Percentiles rank a stretch among this genome's conserved stretches.
phyloP scores from a whole-genome alignment of 345 rosid genomes.

The Bruguiera gymnorhiza region DNA sequence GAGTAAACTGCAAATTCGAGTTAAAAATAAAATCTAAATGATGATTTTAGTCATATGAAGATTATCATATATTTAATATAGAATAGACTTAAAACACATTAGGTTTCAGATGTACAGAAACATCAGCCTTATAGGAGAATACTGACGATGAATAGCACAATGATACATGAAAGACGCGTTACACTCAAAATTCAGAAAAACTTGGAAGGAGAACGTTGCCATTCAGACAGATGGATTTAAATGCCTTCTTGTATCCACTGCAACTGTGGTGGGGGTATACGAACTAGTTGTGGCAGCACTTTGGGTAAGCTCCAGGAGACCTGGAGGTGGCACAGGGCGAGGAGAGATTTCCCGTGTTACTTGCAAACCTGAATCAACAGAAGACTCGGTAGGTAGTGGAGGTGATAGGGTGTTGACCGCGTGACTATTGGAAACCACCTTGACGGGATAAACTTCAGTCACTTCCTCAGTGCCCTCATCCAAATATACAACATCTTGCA shows the following conservation, averaged over 20 bases:
- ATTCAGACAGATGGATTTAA: slow-evolving; percentile 7
- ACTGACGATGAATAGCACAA: too few relatives aligned
- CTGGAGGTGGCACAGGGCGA: slow-evolving; percentile 38
- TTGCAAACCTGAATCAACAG: slow-evolving; percentile 18
- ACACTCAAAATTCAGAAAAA: too few relatives aligned
- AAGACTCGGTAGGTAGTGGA: slow-evolving; percentile 18
- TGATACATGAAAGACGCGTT: too few relatives aligned
- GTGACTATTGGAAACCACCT: slow-evolving; percentile 36
- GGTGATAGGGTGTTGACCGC: slow-evolving; percentile 13
- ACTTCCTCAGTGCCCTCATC: slow-evolving; percentile 39
- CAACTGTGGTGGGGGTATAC: slow-evolving; percentile 5
- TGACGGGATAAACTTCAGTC: slow-evolving; percentile 45
- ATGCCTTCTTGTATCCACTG: not conserved
- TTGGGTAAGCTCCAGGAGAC: slow-evolving; percentile 20
- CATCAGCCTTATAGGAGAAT: too few relatives aligned
- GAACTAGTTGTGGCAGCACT: slow-evolving; percentile 8
- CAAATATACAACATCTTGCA: slow-evolving; percentile 36
- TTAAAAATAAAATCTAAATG: too few relatives aligned
- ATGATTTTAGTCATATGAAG: too few relatives aligned
- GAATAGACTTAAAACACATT: too few relatives aligned
- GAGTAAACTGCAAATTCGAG: too few relatives aligned
- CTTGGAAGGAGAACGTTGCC: not conserved
- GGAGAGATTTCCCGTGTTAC: slow-evolving; percentile 22
- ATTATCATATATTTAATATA: too few relatives aligned
- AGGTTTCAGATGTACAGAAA: too few relatives aligned